A percentile compares a stretch with the other conserved stretches of the same genome.
Evolutionary conservation across 2,329 filamentous ascomycete species (phyloP).

Genomic region (Colletotrichum sp.): DNA sequence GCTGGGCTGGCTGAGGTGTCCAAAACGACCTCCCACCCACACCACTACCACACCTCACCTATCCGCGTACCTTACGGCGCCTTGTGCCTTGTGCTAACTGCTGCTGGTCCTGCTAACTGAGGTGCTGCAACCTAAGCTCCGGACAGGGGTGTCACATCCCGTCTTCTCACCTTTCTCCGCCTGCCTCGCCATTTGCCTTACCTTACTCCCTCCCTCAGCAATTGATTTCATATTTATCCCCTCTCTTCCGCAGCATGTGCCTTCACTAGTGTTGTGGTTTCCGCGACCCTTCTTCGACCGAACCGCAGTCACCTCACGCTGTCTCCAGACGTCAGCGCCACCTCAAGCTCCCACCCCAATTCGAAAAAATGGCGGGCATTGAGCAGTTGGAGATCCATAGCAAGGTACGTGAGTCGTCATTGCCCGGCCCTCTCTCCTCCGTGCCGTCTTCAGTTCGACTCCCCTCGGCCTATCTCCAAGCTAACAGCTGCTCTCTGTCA

Average conservation of each 20-base stretch:
- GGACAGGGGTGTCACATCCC: slow-evolving; percentile 21
- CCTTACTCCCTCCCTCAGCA: background rate
- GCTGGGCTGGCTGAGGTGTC: slow-evolving; percentile 4
- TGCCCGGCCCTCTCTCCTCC: background rate
- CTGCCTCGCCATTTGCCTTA: background rate
- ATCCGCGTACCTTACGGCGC: background rate
- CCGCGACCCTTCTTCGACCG: background rate
- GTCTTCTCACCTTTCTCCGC: slow-evolving; percentile 1
- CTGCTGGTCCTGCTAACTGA: background rate
- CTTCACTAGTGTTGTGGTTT: background rate
- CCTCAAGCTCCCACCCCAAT: background rate
- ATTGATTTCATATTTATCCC: background rate
- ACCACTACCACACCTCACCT: background rate
- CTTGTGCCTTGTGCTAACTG: background rate
- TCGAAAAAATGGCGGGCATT: slow-evolving; percentile 80
- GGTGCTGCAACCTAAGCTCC: background rate
- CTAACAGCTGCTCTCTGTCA: slow-evolving; percentile 18
- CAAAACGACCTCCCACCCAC: slow-evolving; percentile 1
- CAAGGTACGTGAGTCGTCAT: slow-evolving; percentile 68
- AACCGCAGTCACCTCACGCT: background rate
- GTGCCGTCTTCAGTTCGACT: slow-evolving; percentile 11
- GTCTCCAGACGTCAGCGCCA: background rate
- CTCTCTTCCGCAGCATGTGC: slow-evolving; percentile 10
- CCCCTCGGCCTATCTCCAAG: background rate
- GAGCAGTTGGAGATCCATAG: slow-evolving; percentile 97